Base-by-base conservation (phyloP, 2,329 filamentous ascomycete genomes). In the Clarireedia monteithiana region DNA sequence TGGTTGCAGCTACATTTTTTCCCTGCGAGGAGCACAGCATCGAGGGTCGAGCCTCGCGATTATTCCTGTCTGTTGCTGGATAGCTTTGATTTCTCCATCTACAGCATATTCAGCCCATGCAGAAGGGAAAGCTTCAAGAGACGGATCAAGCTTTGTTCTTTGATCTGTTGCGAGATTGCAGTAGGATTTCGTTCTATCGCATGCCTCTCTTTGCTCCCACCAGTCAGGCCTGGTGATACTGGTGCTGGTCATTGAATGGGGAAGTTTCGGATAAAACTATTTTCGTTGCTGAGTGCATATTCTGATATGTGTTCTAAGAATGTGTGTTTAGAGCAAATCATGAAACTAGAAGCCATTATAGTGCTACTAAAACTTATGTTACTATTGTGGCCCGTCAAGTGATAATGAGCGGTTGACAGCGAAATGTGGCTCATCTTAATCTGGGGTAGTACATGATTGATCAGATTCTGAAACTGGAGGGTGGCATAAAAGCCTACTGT, bases 171-270 rank as follows among this genome's bases (percentile, higher is more conserved):
- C 51, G 5, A 54, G 14, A 44, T 54, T 54, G 44, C 40, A 54
- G 51, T 48, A 54, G 23, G 49, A 54, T 17, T 48, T 54, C 7
- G 44, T 34, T 12, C 51, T 34, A 24, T 49, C 51, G 44, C 51
- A 54, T 9, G 44, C 48, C 7, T 49, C 30, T 49, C 23, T 54
- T 49, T 54, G 44, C 45, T 54, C 51, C 51, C 51, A 54, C 51
- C 51, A 54, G 6, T 49, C 44, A 5, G 51, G 44, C 3, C 48
- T 54, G 15, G 42, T 30, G 15, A 40, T 49, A 10, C 30, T 54
- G 15, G 23, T n/a, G 17, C 30, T 20, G 6, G 7, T 5, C 45
- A 54, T 53, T 39, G 23, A 5, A 48, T 48, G 14, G 14, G 23
- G 15, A 20, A 20, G 39, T 14, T 42, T 12, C 10, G 10, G 30